Evolutionary conservation across 306 rosid genomes (phyloP).

Genomic region (Pueraria montana): DNA sequence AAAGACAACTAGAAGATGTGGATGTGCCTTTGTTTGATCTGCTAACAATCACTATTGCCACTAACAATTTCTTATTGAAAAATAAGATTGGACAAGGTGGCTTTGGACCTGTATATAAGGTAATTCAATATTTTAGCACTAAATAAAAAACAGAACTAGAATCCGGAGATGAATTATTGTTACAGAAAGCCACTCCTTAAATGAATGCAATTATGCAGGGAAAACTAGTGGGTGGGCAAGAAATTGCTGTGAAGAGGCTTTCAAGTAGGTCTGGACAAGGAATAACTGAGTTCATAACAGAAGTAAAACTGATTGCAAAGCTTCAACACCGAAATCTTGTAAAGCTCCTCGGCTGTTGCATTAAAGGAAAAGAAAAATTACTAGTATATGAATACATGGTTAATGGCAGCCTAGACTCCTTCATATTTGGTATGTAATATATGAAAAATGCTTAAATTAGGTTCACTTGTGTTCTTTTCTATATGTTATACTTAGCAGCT

Average conservation of each 20-base stretch:
- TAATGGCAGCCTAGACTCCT: constrained; percentile 23
- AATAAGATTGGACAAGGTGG: constrained; percentile 40
- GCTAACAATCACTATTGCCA: background rate
- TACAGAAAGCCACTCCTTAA: background rate
- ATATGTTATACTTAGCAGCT: background rate
- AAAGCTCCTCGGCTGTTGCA: no score
- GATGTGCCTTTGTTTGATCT: constrained; percentile 1
- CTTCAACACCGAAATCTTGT: no score
- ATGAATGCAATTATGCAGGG: constrained; percentile 12
- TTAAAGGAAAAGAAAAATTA: no score
- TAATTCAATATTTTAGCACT: background rate
- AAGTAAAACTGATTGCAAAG: no score
- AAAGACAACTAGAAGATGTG: background rate
- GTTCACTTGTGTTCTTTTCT: background rate
- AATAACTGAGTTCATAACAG: background rate
- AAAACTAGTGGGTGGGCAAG: background rate
- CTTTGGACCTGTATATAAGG: constrained; percentile 34
- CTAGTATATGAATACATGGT: constrained; percentile 37
- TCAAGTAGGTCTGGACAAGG: constrained; percentile 3
- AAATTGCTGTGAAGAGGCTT: constrained; percentile 38
- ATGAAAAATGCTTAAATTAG: background rate
- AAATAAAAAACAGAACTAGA: background rate
- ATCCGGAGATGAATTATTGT: background rate
- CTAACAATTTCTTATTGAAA: background rate
- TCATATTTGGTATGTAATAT: constrained; percentile 21